Evolutionary conservation across 2,329 filamentous ascomycete genomes (phyloP).

Genomic region (Pseudogymnoascus sp.): DNA sequence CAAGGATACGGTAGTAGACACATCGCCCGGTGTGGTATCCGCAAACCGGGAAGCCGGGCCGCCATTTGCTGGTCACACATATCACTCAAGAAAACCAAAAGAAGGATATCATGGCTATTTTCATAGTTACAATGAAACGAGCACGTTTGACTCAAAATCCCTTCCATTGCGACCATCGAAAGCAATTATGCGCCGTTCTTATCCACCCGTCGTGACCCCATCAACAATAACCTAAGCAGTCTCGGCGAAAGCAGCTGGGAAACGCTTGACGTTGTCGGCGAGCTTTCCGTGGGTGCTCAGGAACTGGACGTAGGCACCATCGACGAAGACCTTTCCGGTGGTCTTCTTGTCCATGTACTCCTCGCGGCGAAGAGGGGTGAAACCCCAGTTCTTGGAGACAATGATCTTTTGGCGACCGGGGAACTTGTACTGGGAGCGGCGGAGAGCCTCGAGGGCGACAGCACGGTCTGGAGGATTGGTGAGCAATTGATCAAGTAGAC

Average conservation of each 20-base stretch:
- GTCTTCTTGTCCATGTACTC: slow-evolving; percentile 92
- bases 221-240: slow-evolving; percentile 1
- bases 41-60: background rate
- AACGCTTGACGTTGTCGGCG: slow-evolving; percentile 76
- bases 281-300: slow-evolving; percentile 80
- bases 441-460: slow-evolving; percentile 89
- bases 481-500: background rate
- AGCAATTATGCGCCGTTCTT: slow-evolving; percentile 10
- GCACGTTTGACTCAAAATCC: slow-evolving; percentile 8
- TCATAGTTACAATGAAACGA: slow-evolving; percentile 11
- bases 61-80: background rate
- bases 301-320: slow-evolving; percentile 98
- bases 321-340: slow-evolving; percentile 82
- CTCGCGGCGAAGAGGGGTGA: slow-evolving; percentile 90
- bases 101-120: slow-evolving; percentile 11
- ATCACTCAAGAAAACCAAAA: background rate
- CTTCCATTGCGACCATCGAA: slow-evolving; percentile 6
- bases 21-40: background rate
- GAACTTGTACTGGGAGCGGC: slow-evolving; percentile 99
- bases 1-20: background rate
- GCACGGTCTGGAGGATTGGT: slow-evolving; percentile 54
- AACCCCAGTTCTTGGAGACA: slow-evolving; percentile 99
- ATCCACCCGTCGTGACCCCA: slow-evolving; percentile 8
- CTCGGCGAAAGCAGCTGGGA: slow-evolving; percentile 71
- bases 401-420: slow-evolving; percentile 99